Evolutionary conservation across 2,329 filamentous ascomycete species (phyloP).

Genomic region (Diaporthe vexans): DNA sequence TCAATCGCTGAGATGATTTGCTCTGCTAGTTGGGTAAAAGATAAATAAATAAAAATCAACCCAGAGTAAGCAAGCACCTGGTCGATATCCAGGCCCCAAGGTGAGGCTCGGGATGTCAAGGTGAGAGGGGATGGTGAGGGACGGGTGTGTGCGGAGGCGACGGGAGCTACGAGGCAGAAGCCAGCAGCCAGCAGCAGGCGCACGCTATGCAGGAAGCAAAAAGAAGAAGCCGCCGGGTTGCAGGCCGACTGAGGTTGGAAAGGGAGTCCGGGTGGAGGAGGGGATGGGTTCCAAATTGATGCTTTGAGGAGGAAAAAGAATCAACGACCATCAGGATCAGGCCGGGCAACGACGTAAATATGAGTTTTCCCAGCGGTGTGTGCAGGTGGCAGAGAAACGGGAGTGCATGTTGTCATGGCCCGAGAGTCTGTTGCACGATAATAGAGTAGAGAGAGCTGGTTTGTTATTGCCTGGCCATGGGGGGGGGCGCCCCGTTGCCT

Average conservation of each 20-base stretch:
- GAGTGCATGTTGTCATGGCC: conserved; percentile 22
- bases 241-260: background rate
- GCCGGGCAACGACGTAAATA: conserved; percentile 28
- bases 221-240: background rate
- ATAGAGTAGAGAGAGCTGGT: conserved; percentile 27
- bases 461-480: conserved; percentile 38
- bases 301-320: background rate
- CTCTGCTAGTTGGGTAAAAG: background rate
- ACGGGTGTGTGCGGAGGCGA: background rate
- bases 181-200: background rate
- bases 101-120: conserved; percentile 10
- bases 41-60: no score
- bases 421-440: conserved; percentile 16
- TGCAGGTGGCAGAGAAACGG: conserved; percentile 20
- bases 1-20: background rate
- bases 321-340: conserved; percentile 3
- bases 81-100: background rate
- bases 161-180: no score
- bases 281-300: conserved; percentile 7
- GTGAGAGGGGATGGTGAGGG: background rate
- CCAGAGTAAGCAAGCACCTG: background rate
- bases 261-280: background rate
- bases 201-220: conserved; percentile 30
- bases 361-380: conserved; percentile 32
- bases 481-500: conserved; percentile 1